phyloP scores from a whole-genome alignment of 2,329 filamentous ascomycete species.

The Pezicula carpinea region DNA sequence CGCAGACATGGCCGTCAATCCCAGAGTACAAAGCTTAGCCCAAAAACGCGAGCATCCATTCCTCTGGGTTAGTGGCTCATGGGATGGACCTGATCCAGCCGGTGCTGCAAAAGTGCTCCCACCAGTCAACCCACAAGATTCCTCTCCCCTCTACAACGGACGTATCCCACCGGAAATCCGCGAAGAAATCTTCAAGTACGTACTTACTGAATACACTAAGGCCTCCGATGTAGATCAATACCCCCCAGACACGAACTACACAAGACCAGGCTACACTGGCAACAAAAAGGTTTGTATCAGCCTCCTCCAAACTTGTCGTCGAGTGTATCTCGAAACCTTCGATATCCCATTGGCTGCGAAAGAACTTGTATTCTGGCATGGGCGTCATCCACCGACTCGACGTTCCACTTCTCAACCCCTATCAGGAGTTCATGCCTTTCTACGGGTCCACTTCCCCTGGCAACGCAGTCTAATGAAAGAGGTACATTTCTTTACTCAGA shows the following conservation, averaged over 20 bases:
- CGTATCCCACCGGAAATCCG: constrained; percentile 19
- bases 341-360: constrained; percentile 14
- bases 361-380: constrained; percentile 17
- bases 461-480: constrained; percentile 9
- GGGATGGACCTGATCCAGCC: too few species aligned
- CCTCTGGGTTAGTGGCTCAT: too few species aligned
- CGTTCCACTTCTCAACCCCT: constrained; percentile 6
- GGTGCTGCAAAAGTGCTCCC: background rate
- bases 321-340: constrained; percentile 19
- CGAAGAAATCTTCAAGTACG: constrained; percentile 14
- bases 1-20: too few species aligned
- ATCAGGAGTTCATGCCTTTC: constrained; percentile 7
- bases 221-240: background rate
- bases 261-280: constrained; percentile 13
- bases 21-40: too few species aligned
- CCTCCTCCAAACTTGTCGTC: constrained; percentile 18
- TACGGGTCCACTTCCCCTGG: too few species aligned
- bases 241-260: constrained; percentile 5
- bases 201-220: constrained; percentile 12
- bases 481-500: constrained; percentile 17
- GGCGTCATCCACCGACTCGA: background rate
- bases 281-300: constrained; percentile 8
- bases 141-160: constrained; percentile 17
- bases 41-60: too few species aligned
- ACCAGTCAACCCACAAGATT: constrained; percentile 11